These are phyloP conservation scores for Myriosclerotinia curreyana DNA, from an alignment of 2,329 filamentous ascomycete species.

Conservation along the genomic window DNA sequence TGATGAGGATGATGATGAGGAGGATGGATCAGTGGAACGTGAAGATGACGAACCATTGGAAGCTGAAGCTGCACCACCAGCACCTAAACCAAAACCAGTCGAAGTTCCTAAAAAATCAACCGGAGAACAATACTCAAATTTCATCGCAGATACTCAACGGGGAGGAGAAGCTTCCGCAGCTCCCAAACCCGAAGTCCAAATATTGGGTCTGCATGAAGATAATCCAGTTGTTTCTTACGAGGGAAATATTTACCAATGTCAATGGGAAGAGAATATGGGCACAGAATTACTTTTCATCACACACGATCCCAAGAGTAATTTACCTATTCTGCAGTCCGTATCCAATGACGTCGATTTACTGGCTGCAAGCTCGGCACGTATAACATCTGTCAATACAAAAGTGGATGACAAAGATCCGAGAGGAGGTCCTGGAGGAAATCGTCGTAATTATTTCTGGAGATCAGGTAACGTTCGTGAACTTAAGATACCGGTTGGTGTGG, in stretches of 20 bases:
- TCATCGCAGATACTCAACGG: constrained; percentile 24
- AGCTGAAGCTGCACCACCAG: constrained; percentile 33
- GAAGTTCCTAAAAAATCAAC: constrained; percentile 3
- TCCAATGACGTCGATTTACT: constrained; percentile 65
- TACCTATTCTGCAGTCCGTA: constrained; percentile 51
- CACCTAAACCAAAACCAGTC: constrained; percentile 23
- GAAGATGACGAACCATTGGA: constrained; percentile 33
- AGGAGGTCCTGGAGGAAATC: constrained; percentile 8
- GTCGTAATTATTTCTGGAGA: constrained; percentile 14
- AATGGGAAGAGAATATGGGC: constrained; percentile 80
- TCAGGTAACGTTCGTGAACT: constrained; percentile 15
- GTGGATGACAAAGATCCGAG: constrained; percentile 12
- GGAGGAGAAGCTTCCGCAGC: constrained; percentile 15
- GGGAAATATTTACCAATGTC: constrained; percentile 72
- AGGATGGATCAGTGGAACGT: constrained; percentile 27
- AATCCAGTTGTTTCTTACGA: constrained; percentile 79
- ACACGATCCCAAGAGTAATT: constrained; percentile 43
- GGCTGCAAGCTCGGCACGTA: constrained; percentile 65
- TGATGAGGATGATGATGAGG: constrained; percentile 22
- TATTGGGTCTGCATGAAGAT: constrained; percentile 74
- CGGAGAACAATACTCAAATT: background rate
- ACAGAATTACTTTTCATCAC: constrained; percentile 74
- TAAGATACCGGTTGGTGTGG: constrained; percentile 30
- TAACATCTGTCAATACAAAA: constrained; percentile 55
- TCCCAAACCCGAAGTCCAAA: constrained; percentile 58